Evolutionary conservation across 352 stramenopile species (phyloP).

Genomic region (Phytophthora megakarya): DNA sequence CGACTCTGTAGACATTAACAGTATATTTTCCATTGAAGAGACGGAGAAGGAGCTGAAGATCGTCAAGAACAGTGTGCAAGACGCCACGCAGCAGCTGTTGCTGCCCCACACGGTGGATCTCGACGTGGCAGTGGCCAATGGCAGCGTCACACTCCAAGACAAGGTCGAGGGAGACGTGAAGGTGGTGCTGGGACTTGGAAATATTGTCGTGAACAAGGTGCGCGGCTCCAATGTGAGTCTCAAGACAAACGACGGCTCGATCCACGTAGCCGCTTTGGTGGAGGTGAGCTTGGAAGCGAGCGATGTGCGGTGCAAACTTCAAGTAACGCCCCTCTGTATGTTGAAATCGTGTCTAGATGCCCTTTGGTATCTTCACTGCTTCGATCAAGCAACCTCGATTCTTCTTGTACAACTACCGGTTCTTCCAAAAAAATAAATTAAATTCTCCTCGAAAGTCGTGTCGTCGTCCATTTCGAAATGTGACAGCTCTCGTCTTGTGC

Average conservation of each 20-base stretch:
- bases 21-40: conserved; percentile 39
- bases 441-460: no score
- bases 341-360: no score
- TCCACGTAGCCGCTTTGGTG: conserved; percentile 52
- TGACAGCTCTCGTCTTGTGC: no score
- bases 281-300: conserved; percentile 56
- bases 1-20: background rate
- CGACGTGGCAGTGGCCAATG: conserved; percentile 50
- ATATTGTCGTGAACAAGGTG: conserved; percentile 68
- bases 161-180: conserved; percentile 81
- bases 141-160: conserved; percentile 50
- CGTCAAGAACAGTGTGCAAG: conserved; percentile 19
- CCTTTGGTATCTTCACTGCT: no score
- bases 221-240: conserved; percentile 60
- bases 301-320: conserved; percentile 64
- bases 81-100: conserved; percentile 36
- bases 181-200: conserved; percentile 58
- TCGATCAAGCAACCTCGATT: no score
- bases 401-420: no score
- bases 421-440: no score
- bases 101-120: conserved; percentile 55
- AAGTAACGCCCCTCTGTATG: no score
- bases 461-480: no score
- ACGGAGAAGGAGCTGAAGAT: conserved; percentile 31
- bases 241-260: conserved; percentile 63